Evolutionary conservation across 2,329 filamentous ascomycete species (phyloP).

Genomic region (Xylariaceae sp.): DNA sequence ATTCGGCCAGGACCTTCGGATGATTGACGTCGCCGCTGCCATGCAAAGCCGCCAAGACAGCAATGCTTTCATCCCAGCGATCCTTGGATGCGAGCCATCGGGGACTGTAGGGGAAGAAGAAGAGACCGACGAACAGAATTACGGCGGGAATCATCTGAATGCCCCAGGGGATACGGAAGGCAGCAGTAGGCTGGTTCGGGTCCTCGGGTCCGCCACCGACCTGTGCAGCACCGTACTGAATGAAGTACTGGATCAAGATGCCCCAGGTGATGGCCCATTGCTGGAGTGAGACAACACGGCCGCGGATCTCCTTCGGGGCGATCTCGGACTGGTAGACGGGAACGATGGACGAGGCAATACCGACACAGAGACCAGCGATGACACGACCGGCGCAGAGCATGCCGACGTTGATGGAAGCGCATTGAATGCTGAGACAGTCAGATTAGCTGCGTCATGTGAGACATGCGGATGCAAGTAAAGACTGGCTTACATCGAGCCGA

Average conservation of each 20-base stretch:
- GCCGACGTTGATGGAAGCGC: constrained; percentile 57
- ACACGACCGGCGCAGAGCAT: constrained; percentile 69
- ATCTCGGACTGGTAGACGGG: constrained; percentile 67
- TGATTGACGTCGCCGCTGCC: constrained; percentile 51
- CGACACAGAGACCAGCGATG: constrained; percentile 67
- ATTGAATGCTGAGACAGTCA: constrained; percentile 42
- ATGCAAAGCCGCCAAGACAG: constrained; percentile 54
- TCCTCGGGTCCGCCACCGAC: constrained; percentile 46
- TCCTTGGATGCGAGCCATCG: constrained; percentile 66
- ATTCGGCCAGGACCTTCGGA: constrained; percentile 58
- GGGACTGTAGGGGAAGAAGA: constrained; percentile 60
- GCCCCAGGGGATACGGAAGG: constrained; percentile 59
- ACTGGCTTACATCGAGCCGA: constrained; percentile 37
- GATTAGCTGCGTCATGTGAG: neutral
- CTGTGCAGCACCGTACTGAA: constrained; percentile 58
- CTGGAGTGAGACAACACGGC: constrained; percentile 58
- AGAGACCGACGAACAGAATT: constrained; percentile 49
- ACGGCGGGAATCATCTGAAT: constrained; percentile 53
- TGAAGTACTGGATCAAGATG: constrained; percentile 61
- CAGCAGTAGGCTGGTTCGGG: constrained; percentile 44
- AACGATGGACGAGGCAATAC: constrained; percentile 67
- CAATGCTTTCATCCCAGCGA: constrained; percentile 59
- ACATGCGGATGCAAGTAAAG: neutral
- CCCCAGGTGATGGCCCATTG: constrained; percentile 70
- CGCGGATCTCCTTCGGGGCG: constrained; percentile 52